Percentiles rank a stretch among this genome's conserved stretches.
Evolutionary conservation across 2,329 filamentous ascomycete genomes (phyloP).

Genomic region (Pseudogymnoascus sp.): DNA sequence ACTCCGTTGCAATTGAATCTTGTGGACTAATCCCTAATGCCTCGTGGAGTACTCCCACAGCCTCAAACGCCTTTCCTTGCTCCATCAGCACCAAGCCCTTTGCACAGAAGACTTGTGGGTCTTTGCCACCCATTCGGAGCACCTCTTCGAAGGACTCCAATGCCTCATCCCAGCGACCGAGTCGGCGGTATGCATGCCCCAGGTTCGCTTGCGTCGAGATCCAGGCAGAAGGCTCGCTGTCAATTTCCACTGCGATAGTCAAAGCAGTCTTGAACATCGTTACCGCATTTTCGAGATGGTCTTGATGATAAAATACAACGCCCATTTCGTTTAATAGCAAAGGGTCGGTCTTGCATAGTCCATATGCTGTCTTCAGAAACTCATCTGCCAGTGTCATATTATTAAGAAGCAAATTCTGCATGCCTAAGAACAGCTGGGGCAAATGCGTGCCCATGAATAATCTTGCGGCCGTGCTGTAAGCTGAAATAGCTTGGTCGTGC

Average conservation of each 20-base stretch:
- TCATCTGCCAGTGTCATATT: constrained; percentile 92
- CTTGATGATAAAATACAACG: constrained; percentile 90
- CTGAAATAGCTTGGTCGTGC: constrained; percentile 95
- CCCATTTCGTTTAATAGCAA: constrained; percentile 92
- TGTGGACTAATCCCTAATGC: constrained; percentile 71
- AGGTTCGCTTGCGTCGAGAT: constrained; percentile 80
- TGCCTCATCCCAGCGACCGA: constrained; percentile 60
- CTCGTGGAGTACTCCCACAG: constrained; percentile 75
- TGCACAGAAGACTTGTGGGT: constrained; percentile 68
- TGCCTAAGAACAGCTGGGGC: constrained; percentile 89
- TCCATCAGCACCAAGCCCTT: constrained; percentile 82
- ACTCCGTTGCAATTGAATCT: constrained; percentile 71
- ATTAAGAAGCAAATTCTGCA: constrained; percentile 95
- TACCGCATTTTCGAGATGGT: constrained; percentile 65
- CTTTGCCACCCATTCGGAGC: constrained; percentile 70
- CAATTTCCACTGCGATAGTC: constrained; percentile 67
- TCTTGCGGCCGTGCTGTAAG: constrained; percentile 89
- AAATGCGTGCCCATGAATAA: constrained; percentile 96
- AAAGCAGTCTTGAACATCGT: constrained; percentile 72
- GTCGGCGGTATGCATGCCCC: constrained; percentile 74
- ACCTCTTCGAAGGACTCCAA: constrained; percentile 81
- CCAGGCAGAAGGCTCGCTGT: constrained; percentile 75
- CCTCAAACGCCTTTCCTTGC: constrained; percentile 63
- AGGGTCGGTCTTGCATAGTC: constrained; percentile 75
- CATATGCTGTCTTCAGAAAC: constrained; percentile 84